These are phyloP conservation scores for Lathyrus sativus DNA, from an alignment of 306 rosid species.

Conservation along the genomic window DNA sequence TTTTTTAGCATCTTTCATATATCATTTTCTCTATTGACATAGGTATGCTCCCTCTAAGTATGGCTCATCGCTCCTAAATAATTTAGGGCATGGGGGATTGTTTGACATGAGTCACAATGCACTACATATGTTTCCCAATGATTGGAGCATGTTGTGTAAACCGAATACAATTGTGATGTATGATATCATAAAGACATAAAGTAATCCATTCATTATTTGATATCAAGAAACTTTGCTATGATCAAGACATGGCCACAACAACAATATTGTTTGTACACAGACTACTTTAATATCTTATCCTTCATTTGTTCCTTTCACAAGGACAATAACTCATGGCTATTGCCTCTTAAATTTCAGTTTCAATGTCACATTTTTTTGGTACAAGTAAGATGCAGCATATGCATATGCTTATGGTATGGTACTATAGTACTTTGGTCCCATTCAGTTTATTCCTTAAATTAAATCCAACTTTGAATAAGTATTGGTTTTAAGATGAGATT, in stretches of 20 bases:
- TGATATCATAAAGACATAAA: slow-evolving; percentile 3
- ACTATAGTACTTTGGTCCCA: neutral
- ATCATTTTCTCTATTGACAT: no score
- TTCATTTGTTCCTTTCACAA: neutral
- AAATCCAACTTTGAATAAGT: neutral
- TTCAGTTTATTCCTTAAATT: neutral
- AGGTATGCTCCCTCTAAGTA: no score
- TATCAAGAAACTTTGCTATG: slow-evolving; percentile 17
- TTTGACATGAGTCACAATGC: slow-evolving; percentile 20
- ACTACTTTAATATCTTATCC: slow-evolving; percentile 24
- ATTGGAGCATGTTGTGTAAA: slow-evolving; percentile 34
- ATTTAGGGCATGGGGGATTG: neutral
- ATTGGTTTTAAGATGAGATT: slow-evolving; percentile 20
- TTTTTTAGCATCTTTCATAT: no score
- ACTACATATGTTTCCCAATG: slow-evolving; percentile 28
- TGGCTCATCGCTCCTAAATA: no score
- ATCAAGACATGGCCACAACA: slow-evolving; percentile 22
- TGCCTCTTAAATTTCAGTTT: neutral
- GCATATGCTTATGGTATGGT: neutral
- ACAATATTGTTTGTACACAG: neutral
- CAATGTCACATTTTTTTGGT: slow-evolving; percentile 21
- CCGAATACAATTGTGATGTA: slow-evolving; percentile 6
- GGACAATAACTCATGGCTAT: slow-evolving; percentile 31
- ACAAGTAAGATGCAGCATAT: neutral
- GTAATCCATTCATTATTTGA: slow-evolving; percentile 26